Evolutionary conservation across 2,329 filamentous ascomycete genomes (phyloP).

Genomic region (Tolypocladium tundrense): DNA sequence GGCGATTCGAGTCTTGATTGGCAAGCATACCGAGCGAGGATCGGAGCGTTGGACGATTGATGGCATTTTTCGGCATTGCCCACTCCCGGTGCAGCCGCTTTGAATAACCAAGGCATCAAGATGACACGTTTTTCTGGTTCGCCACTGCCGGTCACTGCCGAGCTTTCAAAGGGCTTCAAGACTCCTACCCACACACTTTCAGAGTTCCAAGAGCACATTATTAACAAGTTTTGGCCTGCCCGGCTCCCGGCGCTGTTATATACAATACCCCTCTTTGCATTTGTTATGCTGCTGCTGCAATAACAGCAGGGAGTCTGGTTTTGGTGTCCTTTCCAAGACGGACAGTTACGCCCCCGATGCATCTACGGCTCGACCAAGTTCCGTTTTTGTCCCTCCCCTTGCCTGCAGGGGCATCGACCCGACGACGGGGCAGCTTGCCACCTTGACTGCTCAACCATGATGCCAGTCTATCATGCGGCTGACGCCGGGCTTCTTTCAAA

Average conservation of each 20-base stretch:
- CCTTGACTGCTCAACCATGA: not conserved
- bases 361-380: not conserved
- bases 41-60: not conserved
- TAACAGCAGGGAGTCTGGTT: not conserved
- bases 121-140: not conserved
- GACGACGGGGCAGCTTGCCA: not conserved
- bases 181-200: not conserved
- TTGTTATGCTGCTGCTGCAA: not conserved
- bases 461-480: not conserved
- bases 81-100: not conserved
- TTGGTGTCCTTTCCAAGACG: not conserved
- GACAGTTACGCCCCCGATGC: not conserved
- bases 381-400: not conserved
- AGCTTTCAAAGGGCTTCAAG: not conserved
- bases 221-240: not conserved
- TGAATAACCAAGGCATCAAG: not conserved
- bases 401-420: not conserved
- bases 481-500: not conserved
- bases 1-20: not conserved
- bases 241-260: not conserved
- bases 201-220: not conserved
- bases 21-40: not conserved
- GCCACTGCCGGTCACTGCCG: not conserved
- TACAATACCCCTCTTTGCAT: not conserved
- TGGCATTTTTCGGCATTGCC: not conserved